Evolutionary conservation across 78 protist species (phyloP).

Genomic region (Protostelium mycophagum): DNA sequence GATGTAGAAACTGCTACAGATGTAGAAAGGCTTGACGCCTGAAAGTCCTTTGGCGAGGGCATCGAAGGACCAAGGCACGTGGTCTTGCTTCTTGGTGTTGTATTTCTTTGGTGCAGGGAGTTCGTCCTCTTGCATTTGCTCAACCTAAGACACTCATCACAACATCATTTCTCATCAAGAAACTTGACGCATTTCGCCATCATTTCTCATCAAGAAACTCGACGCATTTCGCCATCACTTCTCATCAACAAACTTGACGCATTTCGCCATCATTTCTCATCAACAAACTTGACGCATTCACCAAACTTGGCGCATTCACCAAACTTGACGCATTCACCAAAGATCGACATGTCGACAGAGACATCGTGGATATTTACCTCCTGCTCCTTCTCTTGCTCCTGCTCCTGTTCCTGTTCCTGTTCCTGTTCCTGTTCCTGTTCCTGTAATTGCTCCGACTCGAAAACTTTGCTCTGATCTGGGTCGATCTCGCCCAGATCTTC

Average conservation of each 20-base stretch:
- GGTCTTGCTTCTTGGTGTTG: conserved; percentile 1
- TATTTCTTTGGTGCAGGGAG: background rate
- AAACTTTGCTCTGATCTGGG: background rate
- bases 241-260: too few relatives aligned
- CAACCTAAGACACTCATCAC: background rate
- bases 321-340: too few relatives aligned
- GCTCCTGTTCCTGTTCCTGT: conserved; percentile 26
- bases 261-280: too few relatives aligned
- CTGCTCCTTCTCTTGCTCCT: conserved; percentile 12
- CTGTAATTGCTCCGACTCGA: conserved; percentile 32
- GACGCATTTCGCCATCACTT: too few relatives aligned
- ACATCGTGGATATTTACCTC: conserved; percentile 17
- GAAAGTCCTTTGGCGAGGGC: background rate
- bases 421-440: conserved; percentile 61
- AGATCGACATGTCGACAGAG: too few relatives aligned
- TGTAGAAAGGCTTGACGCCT: background rate
- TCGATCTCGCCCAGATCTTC: background rate
- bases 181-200: too few relatives aligned
- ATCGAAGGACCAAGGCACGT: background rate
- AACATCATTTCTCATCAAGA: conserved; percentile 37
- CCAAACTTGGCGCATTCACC: too few relatives aligned
- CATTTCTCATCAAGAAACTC: too few relatives aligned
- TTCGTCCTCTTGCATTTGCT: background rate
- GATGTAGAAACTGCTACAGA: conserved; percentile 16
- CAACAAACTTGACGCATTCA: too few relatives aligned